Evolutionary conservation across 768 basidiomycete genomes (phyloP).

Genomic region (Melanogaster broomeanus): DNA sequence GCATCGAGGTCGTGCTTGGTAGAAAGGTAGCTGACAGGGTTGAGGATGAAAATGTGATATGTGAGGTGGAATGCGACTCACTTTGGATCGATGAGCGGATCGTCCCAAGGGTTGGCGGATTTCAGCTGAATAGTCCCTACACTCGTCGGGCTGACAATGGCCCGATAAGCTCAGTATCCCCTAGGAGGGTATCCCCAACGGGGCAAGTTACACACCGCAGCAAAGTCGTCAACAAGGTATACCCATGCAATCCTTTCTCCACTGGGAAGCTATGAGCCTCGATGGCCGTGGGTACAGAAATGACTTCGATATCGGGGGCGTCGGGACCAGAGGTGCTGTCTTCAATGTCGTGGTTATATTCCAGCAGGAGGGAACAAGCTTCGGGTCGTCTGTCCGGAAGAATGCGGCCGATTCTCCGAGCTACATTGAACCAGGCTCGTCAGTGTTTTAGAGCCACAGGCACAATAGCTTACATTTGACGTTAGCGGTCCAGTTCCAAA

Average conservation of each 20-base stretch:
- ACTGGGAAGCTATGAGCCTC: not conserved
- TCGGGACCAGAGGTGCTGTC: slow-evolving; percentile 31
- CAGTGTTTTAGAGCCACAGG: not conserved
- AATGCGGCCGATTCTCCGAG: slow-evolving; percentile 32
- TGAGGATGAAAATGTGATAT: slow-evolving; percentile 19
- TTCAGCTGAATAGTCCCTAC: slow-evolving; percentile 41
- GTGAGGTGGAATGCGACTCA: slow-evolving; percentile 13
- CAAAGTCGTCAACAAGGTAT: slow-evolving; percentile 16
- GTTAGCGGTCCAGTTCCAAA: slow-evolving; percentile 51
- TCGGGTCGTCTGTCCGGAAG: slow-evolving; percentile 32
- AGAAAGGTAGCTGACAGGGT: slow-evolving; percentile 39
- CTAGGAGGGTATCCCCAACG: not conserved
- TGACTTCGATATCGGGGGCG: slow-evolving; percentile 32
- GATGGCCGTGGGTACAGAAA: slow-evolving; percentile 11
- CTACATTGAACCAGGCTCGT: slow-evolving; percentile 14
- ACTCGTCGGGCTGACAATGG: slow-evolving; percentile 42
- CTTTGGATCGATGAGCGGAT: slow-evolving; percentile 47
- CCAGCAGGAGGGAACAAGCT: slow-evolving; percentile 30
- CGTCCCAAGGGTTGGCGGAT: slow-evolving; percentile 42
- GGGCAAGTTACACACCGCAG: slow-evolving; percentile 23
- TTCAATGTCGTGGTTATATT: slow-evolving; percentile 28
- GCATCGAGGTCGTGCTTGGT: slow-evolving; percentile 41
- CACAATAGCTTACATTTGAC: slow-evolving; percentile 45
- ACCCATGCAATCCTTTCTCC: slow-evolving; percentile 14
- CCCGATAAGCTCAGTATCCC: not conserved